Conservation (phyloP, 2,329 filamentous ascomycete genomes). For the Ilyonectria mors-panacis region DNA sequence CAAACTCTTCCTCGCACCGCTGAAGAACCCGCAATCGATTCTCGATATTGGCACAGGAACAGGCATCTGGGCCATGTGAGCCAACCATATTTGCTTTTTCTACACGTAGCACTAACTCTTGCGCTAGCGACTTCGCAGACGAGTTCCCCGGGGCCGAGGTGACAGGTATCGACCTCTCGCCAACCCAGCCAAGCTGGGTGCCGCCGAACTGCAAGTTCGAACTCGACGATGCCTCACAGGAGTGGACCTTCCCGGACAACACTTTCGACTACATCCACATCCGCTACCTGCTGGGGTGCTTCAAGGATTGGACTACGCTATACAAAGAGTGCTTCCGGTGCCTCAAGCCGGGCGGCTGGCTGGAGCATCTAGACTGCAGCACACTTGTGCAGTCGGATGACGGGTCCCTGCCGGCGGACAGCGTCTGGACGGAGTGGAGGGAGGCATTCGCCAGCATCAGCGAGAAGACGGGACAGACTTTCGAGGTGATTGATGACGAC, state of each 20-base stretch:
- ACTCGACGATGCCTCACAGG: constrained; percentile 48
- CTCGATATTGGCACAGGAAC: constrained; percentile 67
- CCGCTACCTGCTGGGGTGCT: constrained; percentile 67
- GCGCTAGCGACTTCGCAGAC: constrained; percentile 62
- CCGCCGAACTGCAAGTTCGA: constrained; percentile 58
- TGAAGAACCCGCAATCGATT: constrained; percentile 25
- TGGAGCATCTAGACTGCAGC: constrained; percentile 49
- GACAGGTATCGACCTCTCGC: constrained; percentile 66
- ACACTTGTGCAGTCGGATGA: constrained; percentile 45
- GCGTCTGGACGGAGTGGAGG: constrained; percentile 40
- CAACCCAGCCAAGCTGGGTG: constrained; percentile 59
- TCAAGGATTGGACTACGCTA: constrained; percentile 69
- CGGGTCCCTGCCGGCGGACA: constrained; percentile 42
- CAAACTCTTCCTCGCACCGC: constrained; percentile 27
- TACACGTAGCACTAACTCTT: neutral
- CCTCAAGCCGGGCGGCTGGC: constrained; percentile 67
- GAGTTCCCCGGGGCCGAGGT: constrained; percentile 60
- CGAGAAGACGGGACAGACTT: constrained; percentile 44
- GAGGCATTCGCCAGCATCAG: constrained; percentile 16
- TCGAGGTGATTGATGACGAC: constrained; percentile 16
- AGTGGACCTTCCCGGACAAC: constrained; percentile 42
- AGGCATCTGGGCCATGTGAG: constrained; percentile 18
- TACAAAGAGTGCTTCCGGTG: constrained; percentile 65
- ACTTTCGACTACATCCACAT: constrained; percentile 74
- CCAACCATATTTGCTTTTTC: neutral